Conservation (phyloP, 78 protist species). For the Ministeria vibrans region DNA sequence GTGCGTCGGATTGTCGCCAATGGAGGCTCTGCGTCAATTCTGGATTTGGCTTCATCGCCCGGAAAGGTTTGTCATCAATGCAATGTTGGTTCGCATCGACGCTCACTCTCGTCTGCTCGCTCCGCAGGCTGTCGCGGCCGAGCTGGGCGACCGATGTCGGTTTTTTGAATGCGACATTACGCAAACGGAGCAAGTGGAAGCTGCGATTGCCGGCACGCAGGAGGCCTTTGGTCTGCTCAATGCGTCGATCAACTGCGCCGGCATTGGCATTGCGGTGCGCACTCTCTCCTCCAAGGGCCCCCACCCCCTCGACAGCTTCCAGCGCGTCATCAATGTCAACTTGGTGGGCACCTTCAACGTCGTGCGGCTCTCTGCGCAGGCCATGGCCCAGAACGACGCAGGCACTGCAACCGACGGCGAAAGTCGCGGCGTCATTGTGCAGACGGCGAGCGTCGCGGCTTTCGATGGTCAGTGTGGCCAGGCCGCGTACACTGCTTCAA, state of each 20-base stretch:
- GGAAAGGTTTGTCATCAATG: too few relatives aligned
- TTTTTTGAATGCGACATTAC: too few relatives aligned
- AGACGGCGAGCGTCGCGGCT: conserved; percentile 72
- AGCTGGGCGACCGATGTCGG: too few relatives aligned
- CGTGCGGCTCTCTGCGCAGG: conserved; percentile 44
- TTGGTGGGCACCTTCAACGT: conserved; percentile 78
- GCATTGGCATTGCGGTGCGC: conserved; percentile 43
- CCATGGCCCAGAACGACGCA: conserved; percentile 45
- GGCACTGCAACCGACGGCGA: background rate
- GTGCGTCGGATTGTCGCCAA: conserved; percentile 1
- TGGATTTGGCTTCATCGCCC: too few relatives aligned
- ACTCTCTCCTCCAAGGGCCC: background rate
- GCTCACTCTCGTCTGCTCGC: too few relatives aligned
- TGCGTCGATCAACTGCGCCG: conserved; percentile 79
- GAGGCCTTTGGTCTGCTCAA: conserved; percentile 52
- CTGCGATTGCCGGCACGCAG: too few relatives aligned
- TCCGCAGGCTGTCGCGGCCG: too few relatives aligned
- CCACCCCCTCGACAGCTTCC: conserved; percentile 10
- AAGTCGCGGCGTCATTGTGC: conserved; percentile 66
- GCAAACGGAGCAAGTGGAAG: too few relatives aligned
- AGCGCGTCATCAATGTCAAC: conserved; percentile 34
- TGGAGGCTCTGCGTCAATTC: conserved; percentile 20
- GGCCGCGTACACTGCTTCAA: conserved; percentile 77
- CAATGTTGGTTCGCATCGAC: too few relatives aligned
- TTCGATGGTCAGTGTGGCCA: conserved; percentile 83